Conservation (phyloP, 495 filamentous ascomycete species). For the Podospora bellae-mahoneyi region DNA sequence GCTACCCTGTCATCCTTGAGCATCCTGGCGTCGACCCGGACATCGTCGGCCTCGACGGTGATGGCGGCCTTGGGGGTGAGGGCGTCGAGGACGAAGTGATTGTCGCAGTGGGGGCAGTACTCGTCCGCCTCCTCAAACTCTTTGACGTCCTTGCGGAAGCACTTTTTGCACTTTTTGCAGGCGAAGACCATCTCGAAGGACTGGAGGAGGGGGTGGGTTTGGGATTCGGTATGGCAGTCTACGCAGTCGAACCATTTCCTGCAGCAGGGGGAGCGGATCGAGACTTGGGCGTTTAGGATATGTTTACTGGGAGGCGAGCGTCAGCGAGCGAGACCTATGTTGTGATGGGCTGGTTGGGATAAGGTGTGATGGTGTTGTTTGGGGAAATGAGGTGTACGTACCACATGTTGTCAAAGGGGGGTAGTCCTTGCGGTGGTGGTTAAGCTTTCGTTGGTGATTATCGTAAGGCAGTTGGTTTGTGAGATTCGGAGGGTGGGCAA, state of each 20-base stretch:
- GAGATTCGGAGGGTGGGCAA: background rate
- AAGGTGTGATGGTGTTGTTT: background rate
- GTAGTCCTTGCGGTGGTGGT: background rate
- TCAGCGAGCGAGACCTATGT: background rate
- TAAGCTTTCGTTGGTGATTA: background rate
- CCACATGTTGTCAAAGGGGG: slow-evolving; percentile 21
- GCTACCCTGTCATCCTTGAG: slow-evolving; percentile 86
- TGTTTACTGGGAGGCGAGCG: slow-evolving; percentile 63
- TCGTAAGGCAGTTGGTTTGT: background rate
- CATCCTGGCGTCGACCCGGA: slow-evolving; percentile 80
- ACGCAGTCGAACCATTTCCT: slow-evolving; percentile 98
- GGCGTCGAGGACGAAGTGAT: slow-evolving; percentile 93
- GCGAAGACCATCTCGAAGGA: slow-evolving; percentile 85
- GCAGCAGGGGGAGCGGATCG: slow-evolving; percentile 95
- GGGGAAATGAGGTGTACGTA: slow-evolving; percentile 13
- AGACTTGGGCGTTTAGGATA: slow-evolving; percentile 94
- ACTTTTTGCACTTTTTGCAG: slow-evolving; percentile 98
- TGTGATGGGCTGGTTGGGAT: background rate
- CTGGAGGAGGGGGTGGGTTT: slow-evolving; percentile 71
- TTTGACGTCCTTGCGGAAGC: slow-evolving; percentile 85
- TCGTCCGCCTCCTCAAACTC: slow-evolving; percentile 98
- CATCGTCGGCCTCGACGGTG: slow-evolving; percentile 86
- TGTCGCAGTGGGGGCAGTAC: slow-evolving; percentile 99
- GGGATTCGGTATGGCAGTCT: slow-evolving; percentile 84
- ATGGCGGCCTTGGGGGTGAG: slow-evolving; percentile 73